Evolutionary conservation across 768 basidiomycete genomes (phyloP), one percentile per base, ranked within the genome.

Genomic region (Tubosaeta brunneosetosa): DNA sequence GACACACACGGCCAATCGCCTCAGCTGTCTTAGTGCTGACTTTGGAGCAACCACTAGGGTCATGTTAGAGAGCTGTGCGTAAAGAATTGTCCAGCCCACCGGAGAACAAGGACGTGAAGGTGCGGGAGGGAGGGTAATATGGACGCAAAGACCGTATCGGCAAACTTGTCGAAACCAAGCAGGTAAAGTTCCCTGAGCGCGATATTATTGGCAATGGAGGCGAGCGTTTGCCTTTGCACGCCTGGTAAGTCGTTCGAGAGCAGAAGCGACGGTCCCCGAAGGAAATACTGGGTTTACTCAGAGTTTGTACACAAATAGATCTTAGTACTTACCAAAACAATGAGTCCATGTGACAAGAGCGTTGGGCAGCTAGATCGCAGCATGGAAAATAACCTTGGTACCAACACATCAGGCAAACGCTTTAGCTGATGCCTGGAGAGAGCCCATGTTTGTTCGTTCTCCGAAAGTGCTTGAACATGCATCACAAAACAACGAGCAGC

Each of bases 261-360:
- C 2, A 66, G 56, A 40, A 87, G 64, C 1, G 75, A 71, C 10
- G 72, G 60, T 0, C 85, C 84, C 14, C 81, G 77, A 32, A 86
- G 56, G 60, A 88, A 82, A 62, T 82, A 75, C 83, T 57, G 14
- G 27, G 27, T 11, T 13, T 16, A n/a, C 6, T 36, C 14, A 57
- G 7, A 52, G 38, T 9, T 50, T 27, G 33, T 46, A 32, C 22
- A 55, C 46, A n/a, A 43, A 29, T 17, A 12, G 12, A 29, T 54
- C 77, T 51, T 57, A 85, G n/a, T n/a, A n/a, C n/a, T n/a, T n/a
- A n/a, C 85, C 55, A 81, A 72, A 34, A 73, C 71, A 33, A 88
- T 83, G 14, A 85, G 68, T 16, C 76, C 77, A 52, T 81, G 76
- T 8, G 69, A 74, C 38, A 88, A 71, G 50, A 78, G 66, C 2